phyloP scores from a whole-genome alignment of 2,329 filamentous ascomycete species.

The Cladobotryum protrusum region DNA sequence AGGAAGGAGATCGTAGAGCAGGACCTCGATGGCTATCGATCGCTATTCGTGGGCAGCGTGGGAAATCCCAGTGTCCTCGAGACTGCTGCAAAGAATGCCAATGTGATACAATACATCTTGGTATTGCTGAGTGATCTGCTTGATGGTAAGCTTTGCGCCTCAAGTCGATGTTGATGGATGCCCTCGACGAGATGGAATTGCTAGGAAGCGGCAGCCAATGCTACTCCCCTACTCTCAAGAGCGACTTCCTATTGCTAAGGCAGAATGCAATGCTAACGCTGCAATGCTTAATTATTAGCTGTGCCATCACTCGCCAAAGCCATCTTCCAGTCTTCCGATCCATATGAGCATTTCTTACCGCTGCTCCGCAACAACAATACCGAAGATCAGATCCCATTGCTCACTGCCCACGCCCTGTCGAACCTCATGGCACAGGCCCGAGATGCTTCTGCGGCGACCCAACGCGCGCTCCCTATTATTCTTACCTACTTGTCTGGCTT shows the following conservation, averaged over 20 bases:
- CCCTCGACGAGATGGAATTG: not conserved
- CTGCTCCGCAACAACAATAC: conserved; percentile 72
- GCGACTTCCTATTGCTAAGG: not conserved
- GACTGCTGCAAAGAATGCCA: conserved; percentile 74
- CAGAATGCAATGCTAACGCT: not conserved
- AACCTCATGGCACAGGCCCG: conserved; percentile 66
- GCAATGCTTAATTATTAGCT: conserved; percentile 44
- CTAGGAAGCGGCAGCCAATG: not conserved
- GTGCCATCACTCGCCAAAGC: conserved; percentile 72
- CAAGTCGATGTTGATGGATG: not conserved
- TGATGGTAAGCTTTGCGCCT: conserved; percentile 54
- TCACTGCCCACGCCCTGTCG: conserved; percentile 81
- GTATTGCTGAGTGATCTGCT: conserved; percentile 84
- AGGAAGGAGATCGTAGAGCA: conserved; percentile 74
- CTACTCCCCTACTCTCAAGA: not conserved
- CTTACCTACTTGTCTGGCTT: conserved; percentile 81
- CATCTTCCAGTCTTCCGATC: conserved; percentile 67
- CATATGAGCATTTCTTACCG: conserved; percentile 77
- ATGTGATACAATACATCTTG: conserved; percentile 92
- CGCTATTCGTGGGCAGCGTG: conserved; percentile 70
- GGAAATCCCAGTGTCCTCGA: conserved; percentile 71
- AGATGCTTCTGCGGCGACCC: conserved; percentile 58
- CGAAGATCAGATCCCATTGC: conserved; percentile 77
- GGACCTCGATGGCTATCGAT: conserved; percentile 73
- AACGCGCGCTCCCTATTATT: conserved; percentile 72